These are phyloP conservation scores for Margaritispora aquatica DNA, from an alignment of 495 filamentous ascomycete species.

Conservation along the genomic window DNA sequence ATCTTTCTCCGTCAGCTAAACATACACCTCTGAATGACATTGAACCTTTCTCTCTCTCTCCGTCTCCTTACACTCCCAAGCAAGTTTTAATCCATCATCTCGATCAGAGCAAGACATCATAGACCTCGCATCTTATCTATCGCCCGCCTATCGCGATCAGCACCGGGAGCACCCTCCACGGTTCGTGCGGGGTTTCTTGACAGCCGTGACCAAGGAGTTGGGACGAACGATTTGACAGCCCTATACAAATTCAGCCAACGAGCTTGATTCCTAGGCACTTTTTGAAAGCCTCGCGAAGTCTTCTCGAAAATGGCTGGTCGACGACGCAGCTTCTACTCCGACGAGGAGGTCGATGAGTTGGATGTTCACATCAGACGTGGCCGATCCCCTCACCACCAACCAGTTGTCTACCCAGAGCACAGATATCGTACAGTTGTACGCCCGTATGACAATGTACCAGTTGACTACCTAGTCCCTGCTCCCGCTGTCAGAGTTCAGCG, in stretches of 20 bases:
- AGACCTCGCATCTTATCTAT: constrained; percentile 6
- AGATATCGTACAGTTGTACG: constrained; percentile 7
- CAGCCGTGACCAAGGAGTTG: constrained; percentile 6
- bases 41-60: neutral
- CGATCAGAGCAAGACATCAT: no score
- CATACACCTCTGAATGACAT: neutral
- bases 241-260: neutral
- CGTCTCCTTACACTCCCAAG: neutral
- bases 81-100: no score
- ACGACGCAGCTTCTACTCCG: constrained; percentile 4
- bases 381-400: constrained; percentile 25
- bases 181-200: neutral
- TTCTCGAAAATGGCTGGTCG: constrained; percentile 17
- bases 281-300: neutral
- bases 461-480: constrained; percentile 13
- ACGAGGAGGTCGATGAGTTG: constrained; percentile 35
- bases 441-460: constrained; percentile 6
- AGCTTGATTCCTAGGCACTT: neutral
- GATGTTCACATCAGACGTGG: constrained; percentile 38
- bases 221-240: neutral
- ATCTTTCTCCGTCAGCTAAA: neutral
- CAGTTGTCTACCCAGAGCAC: constrained; percentile 21
- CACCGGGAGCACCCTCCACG: constrained; percentile 4
- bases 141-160: constrained; percentile 10
- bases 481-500: constrained; percentile 1